Percentiles rank a stretch among this genome's conserved stretches.
These are phyloP conservation scores for Cordia subcordata DNA, from an alignment of 257 asterid species.

Conservation along the genomic window DNA sequence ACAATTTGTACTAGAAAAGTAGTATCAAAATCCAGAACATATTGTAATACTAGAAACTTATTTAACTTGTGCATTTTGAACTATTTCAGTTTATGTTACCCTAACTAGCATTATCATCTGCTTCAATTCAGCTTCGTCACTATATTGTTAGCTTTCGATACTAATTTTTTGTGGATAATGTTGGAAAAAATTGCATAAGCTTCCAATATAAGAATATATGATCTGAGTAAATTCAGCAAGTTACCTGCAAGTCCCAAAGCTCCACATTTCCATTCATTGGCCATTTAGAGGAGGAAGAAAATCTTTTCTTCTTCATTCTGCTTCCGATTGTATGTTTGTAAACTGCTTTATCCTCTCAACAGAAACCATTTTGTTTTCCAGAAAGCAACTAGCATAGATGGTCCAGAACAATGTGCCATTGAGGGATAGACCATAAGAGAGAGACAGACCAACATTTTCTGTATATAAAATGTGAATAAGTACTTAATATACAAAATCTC, in stretches of 20 bases:
- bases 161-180: no score
- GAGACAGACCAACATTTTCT: conserved; percentile 86
- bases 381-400: conserved; percentile 63
- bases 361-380: conserved; percentile 94
- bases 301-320: conserved; percentile 70
- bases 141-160: no score
- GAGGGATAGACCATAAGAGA: conserved; percentile 86
- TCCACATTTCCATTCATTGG: conserved; percentile 73
- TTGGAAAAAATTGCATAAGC: no score
- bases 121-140: no score
- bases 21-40: neutral
- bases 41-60: neutral
- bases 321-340: conserved; percentile 75
- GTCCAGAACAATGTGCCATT: conserved; percentile 62
- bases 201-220: neutral
- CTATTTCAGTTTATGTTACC: no score
- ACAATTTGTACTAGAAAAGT: no score
- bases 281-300: conserved; percentile 71
- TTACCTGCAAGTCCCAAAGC: conserved; percentile 60
- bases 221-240: neutral
- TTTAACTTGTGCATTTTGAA: no score
- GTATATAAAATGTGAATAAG: conserved; percentile 21
- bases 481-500: no score
- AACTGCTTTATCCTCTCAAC: conserved; percentile 96
- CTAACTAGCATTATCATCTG: neutral